These are phyloP conservation scores for Thalassiosira allenii DNA, from an alignment of 352 stramenopile genomes.

Conservation along the genomic window DNA sequence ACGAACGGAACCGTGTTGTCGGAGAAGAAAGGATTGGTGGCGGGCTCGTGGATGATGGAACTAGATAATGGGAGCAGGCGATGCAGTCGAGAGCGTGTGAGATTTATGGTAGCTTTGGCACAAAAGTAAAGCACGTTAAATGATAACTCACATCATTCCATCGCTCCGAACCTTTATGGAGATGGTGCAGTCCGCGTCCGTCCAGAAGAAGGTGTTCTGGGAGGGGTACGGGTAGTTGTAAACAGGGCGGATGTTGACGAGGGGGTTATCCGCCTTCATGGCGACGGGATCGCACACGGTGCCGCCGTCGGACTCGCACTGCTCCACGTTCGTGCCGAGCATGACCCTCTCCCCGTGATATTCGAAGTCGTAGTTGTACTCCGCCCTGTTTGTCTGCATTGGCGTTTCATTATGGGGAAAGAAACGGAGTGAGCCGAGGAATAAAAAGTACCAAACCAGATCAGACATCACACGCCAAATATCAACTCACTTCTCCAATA, in stretches of 20 bases:
- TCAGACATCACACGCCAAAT: too few relatives aligned
- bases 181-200: constrained; percentile 45
- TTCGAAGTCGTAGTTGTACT: constrained; percentile 49
- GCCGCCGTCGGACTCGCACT: constrained; percentile 47
- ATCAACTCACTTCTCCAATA: constrained; percentile 16
- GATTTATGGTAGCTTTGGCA: neutral
- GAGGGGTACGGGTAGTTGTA: constrained; percentile 58
- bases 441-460: too few relatives aligned
- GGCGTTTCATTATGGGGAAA: too few relatives aligned
- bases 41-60: constrained; percentile 49
- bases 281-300: constrained; percentile 54
- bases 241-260: constrained; percentile 36
- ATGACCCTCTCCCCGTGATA: constrained; percentile 52
- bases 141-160: constrained; percentile 53
- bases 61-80: constrained; percentile 1
- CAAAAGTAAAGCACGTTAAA: neutral
- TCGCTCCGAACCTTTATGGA: constrained; percentile 54
- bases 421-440: neutral
- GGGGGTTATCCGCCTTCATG: constrained; percentile 37
- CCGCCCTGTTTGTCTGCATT: neutral
- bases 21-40: constrained; percentile 38
- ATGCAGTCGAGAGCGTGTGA: neutral
- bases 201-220: constrained; percentile 66
- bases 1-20: constrained; percentile 58
- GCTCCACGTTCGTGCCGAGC: constrained; percentile 31